These are phyloP conservation scores for Paulownia fortunei DNA, from an alignment of 257 asterid genomes.

Conservation along the genomic window DNA sequence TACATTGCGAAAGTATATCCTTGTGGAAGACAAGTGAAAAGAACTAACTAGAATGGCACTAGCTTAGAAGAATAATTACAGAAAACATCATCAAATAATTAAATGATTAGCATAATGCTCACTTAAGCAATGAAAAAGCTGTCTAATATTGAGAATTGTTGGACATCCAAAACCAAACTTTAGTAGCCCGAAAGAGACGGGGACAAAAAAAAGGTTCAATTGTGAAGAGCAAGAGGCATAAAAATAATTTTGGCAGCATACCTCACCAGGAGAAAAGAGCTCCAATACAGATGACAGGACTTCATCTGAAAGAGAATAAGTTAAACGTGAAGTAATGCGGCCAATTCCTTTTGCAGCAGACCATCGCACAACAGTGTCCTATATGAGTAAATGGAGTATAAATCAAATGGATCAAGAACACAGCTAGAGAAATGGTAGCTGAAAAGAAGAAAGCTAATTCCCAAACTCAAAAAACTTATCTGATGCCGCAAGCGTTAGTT, in stretches of 20 bases:
- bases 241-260: slow-evolving; percentile 38
- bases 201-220: not conserved
- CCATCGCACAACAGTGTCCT: slow-evolving; percentile 99
- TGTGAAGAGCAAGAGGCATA: slow-evolving; percentile 23
- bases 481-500: slow-evolving; percentile 12
- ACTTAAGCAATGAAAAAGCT: not conserved
- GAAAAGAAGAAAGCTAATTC: slow-evolving; percentile 11
- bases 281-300: slow-evolving; percentile 91
- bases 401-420: slow-evolving; percentile 21
- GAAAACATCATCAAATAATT: slow-evolving; percentile 3
- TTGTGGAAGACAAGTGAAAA: slow-evolving; percentile 1
- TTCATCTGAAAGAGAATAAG: slow-evolving; percentile 81
- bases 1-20: not conserved
- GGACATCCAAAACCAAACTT: slow-evolving; percentile 11
- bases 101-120: slow-evolving; percentile 6
- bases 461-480: not conserved
- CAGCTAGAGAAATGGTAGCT: slow-evolving; percentile 7
- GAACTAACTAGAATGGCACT: not conserved
- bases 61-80: slow-evolving; percentile 11
- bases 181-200: not conserved
- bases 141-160: slow-evolving; percentile 2
- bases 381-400: slow-evolving; percentile 28
- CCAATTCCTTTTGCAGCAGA: slow-evolving; percentile 99
- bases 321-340: slow-evolving; percentile 82
- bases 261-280: slow-evolving; percentile 96